Evolutionary conservation across 225 moss, liverwort and hornwort species (phyloP).

Genomic region (Sphagnum contortum): DNA sequence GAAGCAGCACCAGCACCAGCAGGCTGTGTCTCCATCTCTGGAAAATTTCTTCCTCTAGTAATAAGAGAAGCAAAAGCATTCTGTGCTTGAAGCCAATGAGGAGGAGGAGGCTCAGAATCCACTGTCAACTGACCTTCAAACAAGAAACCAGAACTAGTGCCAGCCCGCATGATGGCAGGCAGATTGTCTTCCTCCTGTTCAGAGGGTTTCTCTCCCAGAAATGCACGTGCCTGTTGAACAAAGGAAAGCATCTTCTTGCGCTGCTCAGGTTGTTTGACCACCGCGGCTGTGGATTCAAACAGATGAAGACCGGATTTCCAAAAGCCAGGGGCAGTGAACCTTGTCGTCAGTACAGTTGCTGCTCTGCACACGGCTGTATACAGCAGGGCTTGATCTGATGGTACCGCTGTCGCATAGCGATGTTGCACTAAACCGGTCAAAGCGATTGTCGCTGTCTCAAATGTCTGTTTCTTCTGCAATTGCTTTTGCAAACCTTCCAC

Average conservation of each 20-base stretch:
- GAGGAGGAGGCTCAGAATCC: constrained; percentile 57
- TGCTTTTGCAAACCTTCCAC: constrained; percentile 66
- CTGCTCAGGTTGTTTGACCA: constrained; percentile 53
- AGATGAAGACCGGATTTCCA: constrained; percentile 76
- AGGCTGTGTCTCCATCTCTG: constrained; percentile 21
- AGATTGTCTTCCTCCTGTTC: constrained; percentile 41
- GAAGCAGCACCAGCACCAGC: neutral
- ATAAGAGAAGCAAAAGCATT: constrained; percentile 36
- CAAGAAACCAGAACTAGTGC: constrained; percentile 74
- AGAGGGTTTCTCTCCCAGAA: constrained; percentile 48
- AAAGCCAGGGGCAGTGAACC: constrained; percentile 72
- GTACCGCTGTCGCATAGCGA: constrained; percentile 46
- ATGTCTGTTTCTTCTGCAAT: constrained; percentile 79
- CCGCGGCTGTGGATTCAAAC: constrained; percentile 72
- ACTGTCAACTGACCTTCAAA: constrained; percentile 88
- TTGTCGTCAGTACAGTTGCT: constrained; percentile 65
- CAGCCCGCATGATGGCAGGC: constrained; percentile 65
- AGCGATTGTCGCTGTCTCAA: constrained; percentile 60
- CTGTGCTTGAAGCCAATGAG: constrained; percentile 78
- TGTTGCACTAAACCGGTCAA: constrained; percentile 67
- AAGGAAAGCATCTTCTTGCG: constrained; percentile 50
- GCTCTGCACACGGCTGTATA: constrained; percentile 77
- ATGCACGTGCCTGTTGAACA: constrained; percentile 58
- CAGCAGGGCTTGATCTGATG: constrained; percentile 66
- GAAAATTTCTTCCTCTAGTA: constrained; percentile 25